Evolutionary conservation across 495 filamentous ascomycete genomes (phyloP).

Genomic region (Rostrohypoxylon terebratum): DNA sequence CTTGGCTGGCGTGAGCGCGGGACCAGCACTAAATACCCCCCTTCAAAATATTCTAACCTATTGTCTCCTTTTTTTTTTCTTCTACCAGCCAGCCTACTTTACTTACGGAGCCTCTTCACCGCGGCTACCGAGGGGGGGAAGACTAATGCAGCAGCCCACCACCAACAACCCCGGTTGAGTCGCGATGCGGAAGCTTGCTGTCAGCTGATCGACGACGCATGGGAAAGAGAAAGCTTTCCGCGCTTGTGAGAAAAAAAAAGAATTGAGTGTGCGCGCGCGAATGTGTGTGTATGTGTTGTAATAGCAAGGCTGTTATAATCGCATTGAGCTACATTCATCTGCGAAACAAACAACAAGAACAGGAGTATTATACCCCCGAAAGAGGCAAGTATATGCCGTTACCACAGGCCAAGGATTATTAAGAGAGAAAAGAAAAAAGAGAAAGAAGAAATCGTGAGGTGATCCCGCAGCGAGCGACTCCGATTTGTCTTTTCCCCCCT

Average conservation of each 20-base stretch:
- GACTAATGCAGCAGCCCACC: not conserved
- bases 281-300: not conserved
- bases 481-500: constrained; percentile 27
- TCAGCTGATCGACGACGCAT: constrained; percentile 45
- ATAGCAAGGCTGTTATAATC: constrained; percentile 34
- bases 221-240: constrained; percentile 22
- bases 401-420: not conserved
- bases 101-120: constrained; percentile 40
- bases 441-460: constrained; percentile 41
- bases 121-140: constrained; percentile 22
- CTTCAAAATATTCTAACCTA: constrained; percentile 17
- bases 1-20: constrained; percentile 11
- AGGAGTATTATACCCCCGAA: constrained; percentile 45
- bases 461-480: constrained; percentile 42
- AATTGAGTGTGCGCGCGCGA: not conserved
- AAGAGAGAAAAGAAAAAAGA: constrained; percentile 1
- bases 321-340: constrained; percentile 25
- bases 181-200: constrained; percentile 18
- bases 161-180: constrained; percentile 15
- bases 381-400: constrained; percentile 46
- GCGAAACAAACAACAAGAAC: constrained; percentile 9
- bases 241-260: not conserved
- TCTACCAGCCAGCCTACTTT: not conserved
- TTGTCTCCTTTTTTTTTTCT: not conserved
- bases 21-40: not conserved